Conservation (phyloP, 768 basidiomycete species). For the Termitomyces sp. region DNA sequence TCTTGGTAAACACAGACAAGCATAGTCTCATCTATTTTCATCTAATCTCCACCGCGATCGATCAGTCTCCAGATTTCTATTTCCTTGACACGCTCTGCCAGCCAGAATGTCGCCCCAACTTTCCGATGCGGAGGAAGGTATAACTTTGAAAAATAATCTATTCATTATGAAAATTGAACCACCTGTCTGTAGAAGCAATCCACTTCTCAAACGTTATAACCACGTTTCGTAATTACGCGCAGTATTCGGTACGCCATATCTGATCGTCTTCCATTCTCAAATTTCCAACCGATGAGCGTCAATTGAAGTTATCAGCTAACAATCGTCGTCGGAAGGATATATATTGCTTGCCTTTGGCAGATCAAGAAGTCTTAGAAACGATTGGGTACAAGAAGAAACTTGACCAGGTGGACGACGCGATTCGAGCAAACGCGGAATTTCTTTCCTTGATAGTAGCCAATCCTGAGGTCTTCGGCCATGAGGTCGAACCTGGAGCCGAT, state of each 20-base stretch:
- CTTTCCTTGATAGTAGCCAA: constrained; percentile 66
- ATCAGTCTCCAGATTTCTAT: neutral
- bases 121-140: constrained; percentile 31
- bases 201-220: constrained; percentile 74
- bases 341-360: constrained; percentile 58
- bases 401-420: constrained; percentile 73
- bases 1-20: neutral
- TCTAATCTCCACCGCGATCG: neutral
- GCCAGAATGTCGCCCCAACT: constrained; percentile 18
- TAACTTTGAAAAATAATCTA: neutral
- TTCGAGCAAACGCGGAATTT: constrained; percentile 76
- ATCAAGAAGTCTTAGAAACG: constrained; percentile 60
- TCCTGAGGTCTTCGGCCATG: constrained; percentile 77
- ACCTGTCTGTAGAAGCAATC: constrained; percentile 45
- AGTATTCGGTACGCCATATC: constrained; percentile 53
- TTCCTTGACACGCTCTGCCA: neutral
- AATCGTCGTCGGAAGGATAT: constrained; percentile 72
- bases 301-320: constrained; percentile 40
- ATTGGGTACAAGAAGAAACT: constrained; percentile 80
- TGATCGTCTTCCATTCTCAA: neutral
- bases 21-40: neutral
- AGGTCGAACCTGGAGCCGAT: constrained; percentile 25
- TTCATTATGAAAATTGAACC: neutral
- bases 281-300: constrained; percentile 7
- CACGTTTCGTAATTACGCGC: constrained; percentile 71